Base-by-base conservation (phyloP, 805 yeast species). In the Isabelozyma pseudorhagii region DNA sequence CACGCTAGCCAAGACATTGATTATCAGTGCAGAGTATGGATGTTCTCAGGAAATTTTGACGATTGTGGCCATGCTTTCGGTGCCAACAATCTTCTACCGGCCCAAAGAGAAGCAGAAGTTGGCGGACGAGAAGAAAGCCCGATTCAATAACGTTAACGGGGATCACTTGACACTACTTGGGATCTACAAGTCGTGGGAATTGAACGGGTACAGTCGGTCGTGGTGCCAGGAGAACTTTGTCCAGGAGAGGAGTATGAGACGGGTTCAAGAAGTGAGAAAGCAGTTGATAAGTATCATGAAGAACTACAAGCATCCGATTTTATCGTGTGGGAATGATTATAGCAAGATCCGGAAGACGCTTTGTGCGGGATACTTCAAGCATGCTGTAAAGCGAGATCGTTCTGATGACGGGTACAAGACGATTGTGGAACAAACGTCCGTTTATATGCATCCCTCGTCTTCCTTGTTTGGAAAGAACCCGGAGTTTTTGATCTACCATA, bases 51-150 rank as follows among this genome's bases (percentile, higher is more conserved):
- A 90, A 50, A 84, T 91, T 25, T 68, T 89, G 7, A 85, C 87
- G 0, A 87, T 93, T 4, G 87, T 93, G 34, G 84, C 98, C 0
- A 90, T 94, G 97, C 75, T 94, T 0, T 87, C 96, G 0, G 97
- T 92, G 4, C 94, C 89, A 43, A 84, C 87, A 9, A 78, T 84
- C 0, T 93, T 89, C 62, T 84, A 81, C 63, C 71, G 97, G 50
- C 97, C 97, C 1, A 85, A 83, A 58, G 92, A 85, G 44, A 82
- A 85, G 57, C 84, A 82, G 41, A 77, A 80, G 42, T 52, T 55
- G 15, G 96, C 97, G 0, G 97, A 92, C 60, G 81, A 79, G 54
- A 82, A 83, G 50, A 86, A 89, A 57, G 85, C 83, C 31, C 72
- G 83, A 44, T 90, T 94, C 62, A 83, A 86, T 54, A 84, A 85